phyloP scores from a whole-genome alignment of 225 moss, liverwort and hornwort species.

The Physcomitrellopsis africana region DNA sequence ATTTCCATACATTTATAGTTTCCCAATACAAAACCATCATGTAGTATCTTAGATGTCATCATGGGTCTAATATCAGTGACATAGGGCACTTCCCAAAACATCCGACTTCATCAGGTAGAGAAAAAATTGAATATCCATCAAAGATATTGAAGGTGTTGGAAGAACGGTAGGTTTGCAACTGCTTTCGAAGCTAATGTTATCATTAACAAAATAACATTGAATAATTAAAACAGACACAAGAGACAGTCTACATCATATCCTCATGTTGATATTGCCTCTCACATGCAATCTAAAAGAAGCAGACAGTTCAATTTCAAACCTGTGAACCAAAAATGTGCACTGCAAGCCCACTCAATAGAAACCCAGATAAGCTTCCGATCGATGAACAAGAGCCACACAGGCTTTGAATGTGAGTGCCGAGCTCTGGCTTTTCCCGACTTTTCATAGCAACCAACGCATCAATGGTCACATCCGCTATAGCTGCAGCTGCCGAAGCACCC shows the following conservation, averaged over 20 bases:
- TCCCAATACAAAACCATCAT: not conserved
- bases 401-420: constrained; percentile 85
- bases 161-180: not conserved
- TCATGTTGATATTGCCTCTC: not conserved
- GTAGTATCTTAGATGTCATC: not conserved
- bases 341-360: constrained; percentile 66
- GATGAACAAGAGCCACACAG: constrained; percentile 68
- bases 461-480: constrained; percentile 91
- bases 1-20: not conserved
- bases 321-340: constrained; percentile 80
- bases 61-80: not conserved
- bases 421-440: constrained; percentile 75
- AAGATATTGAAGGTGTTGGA: not conserved
- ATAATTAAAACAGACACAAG: not conserved
- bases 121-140: not conserved
- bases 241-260: constrained; percentile 9
- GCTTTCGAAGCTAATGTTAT: not conserved
- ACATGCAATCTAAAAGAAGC: constrained; percentile 17
- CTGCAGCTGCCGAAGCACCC: constrained; percentile 52
- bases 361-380: constrained; percentile 80
- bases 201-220: not conserved
- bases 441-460: constrained; percentile 92
- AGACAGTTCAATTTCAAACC: constrained; percentile 45
- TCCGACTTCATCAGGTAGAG: not conserved
- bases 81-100: not conserved